Evolutionary conservation across 805 yeast species (phyloP), one percentile per base, ranked within the genome.

Genomic region (Candida coleopterorum): DNA sequence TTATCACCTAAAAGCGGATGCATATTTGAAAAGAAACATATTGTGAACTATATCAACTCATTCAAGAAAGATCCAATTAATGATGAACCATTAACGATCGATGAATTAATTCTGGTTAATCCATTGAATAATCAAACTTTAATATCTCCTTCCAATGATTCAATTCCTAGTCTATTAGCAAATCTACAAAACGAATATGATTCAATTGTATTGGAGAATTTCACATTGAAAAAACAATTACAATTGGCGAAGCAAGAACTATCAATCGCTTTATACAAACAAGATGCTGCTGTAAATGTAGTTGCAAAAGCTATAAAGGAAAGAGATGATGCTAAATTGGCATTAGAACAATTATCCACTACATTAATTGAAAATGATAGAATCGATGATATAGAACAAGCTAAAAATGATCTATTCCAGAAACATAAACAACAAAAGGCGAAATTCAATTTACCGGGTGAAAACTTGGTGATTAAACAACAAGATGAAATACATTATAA

Each of bases 131-230:
- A 37, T 22, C 20, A 53, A 31, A 33, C 46, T 6, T 38, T 60
- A 4, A 55, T 56, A 0, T 63, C 72, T 4, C 58, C 55, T 45
- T 67, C 83, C 1, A 63, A 72, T 0, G 51, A 66, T 40, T 83
- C 94, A 0, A 85, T 89, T 21, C 97, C 97, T 0, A 68, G 85
- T 4, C 58, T 89, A 48, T 64, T 89, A 34, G 68, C 85, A 2
- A 65, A 83, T 2, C 76, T 89, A 43, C 96, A 89, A 54, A 77
- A 81, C 41, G 96, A 88, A 57, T 89, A 94, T 88, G 97, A 89
- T 52, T 76, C 96, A 0, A 55, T 85, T 29, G 85, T 90, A 20
- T 62, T 89, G 35, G 97, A 90, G 51, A 70, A 83, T 15, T 87
- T 86, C 50, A 74, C 79, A 26, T 62, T 89, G 43, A 70, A 93